Percentiles rank a stretch among this genome's conserved stretches.
These are phyloP conservation scores for Tubosaeta brunneosetosa DNA, from an alignment of 768 basidiomycete species.

Conservation along the genomic window DNA sequence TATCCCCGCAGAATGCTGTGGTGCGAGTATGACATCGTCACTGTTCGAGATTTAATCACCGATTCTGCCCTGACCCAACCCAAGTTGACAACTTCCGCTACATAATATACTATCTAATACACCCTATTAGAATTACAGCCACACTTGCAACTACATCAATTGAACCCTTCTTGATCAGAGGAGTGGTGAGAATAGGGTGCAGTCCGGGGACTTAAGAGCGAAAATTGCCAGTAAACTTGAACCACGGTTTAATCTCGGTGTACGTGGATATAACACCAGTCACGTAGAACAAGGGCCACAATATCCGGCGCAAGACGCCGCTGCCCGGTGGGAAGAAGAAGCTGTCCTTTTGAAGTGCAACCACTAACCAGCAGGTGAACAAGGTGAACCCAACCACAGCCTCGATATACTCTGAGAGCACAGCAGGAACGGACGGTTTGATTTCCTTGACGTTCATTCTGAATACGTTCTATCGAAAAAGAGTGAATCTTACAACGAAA, in stretches of 20 bases:
- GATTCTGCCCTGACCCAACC: not conserved
- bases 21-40: not conserved
- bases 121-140: not conserved
- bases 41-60: not conserved
- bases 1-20: not conserved
- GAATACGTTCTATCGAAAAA: conserved; percentile 27
- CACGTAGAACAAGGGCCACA: conserved; percentile 22
- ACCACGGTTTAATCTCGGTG: not conserved
- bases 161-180: not conserved
- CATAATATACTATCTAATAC: not conserved
- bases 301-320: conserved; percentile 7
- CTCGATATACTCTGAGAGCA: conserved; percentile 36
- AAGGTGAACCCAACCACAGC: conserved; percentile 43
- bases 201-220: not conserved
- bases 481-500: conserved; percentile 5
- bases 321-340: conserved; percentile 8
- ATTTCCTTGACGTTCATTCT: conserved; percentile 30
- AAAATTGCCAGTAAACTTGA: not conserved
- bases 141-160: not conserved
- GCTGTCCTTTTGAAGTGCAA: conserved; percentile 42
- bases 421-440: not conserved
- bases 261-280: conserved; percentile 1
- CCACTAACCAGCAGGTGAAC: conserved; percentile 48
- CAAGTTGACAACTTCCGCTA: not conserved
- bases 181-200: not conserved